A percentile compares a stretch with the other conserved stretches of the same genome.
phyloP scores from a whole-genome alignment of 768 basidiomycete genomes.

The Kwoniella botswanensis region DNA sequence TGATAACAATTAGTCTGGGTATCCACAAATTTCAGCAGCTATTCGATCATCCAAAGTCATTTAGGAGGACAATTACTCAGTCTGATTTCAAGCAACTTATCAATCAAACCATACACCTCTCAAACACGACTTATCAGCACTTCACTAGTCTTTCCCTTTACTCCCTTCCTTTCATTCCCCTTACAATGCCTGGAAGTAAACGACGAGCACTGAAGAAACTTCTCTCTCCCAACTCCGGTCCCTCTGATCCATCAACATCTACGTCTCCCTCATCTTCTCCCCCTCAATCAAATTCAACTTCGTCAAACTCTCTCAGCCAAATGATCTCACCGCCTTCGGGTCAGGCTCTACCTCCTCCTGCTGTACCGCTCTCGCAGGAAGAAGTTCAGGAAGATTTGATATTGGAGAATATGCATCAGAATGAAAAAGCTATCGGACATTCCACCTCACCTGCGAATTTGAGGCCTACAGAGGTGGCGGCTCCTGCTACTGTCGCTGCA shows the following conservation, averaged over 20 bases:
- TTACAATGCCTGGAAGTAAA: conserved; percentile 55
- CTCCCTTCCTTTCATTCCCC: neutral
- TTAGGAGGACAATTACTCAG: neutral
- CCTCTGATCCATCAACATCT: neutral
- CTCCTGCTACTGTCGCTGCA: too few species aligned
- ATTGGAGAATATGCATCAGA: conserved; percentile 30
- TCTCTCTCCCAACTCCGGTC: conserved; percentile 39
- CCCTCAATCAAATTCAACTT: conserved; percentile 4
- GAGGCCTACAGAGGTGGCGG: neutral
- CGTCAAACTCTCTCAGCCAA: conserved; percentile 12
- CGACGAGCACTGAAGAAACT: conserved; percentile 55
- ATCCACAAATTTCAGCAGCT: too few species aligned
- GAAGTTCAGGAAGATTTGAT: conserved; percentile 23
- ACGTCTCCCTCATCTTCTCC: conserved; percentile 3
- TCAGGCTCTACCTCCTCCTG: conserved; percentile 13
- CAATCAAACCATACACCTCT: too few species aligned
- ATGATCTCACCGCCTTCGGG: neutral
- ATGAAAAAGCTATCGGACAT: conserved; percentile 33
- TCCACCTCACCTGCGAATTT: conserved; percentile 2
- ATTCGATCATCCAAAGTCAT: too few species aligned
- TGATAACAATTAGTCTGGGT: too few species aligned
- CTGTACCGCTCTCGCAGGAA: conserved; percentile 3
- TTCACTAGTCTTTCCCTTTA: neutral
- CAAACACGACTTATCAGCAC: conserved; percentile 3
- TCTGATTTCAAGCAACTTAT: too few species aligned